Evolutionary conservation across 331 rosid genomes (phyloP), one percentile per base, ranked within the genome.

Genomic region (Rhamnella rubrinervis): DNA sequence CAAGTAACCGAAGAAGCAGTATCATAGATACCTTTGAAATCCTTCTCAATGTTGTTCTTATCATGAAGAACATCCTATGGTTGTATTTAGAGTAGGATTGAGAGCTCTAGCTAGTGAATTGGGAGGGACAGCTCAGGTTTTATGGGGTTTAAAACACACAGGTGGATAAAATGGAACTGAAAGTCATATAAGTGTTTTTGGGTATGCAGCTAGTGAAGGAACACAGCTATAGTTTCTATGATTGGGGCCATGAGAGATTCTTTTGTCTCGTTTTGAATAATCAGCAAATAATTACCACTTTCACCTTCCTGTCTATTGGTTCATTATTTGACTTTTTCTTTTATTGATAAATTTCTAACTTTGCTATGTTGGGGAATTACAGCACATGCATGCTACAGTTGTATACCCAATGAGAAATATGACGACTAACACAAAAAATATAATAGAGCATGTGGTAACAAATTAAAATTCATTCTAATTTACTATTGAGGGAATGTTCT

Each of bases 71-170:
- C 66, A 67, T 67, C 53, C 73, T 52, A 51, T 38, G 64, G 74
- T 74, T 73, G 60, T 75, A 37, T 63, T 56, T 59, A 64, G 17
- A 18, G 50, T 67, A 59, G 41, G 68, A 69, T 37, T 53, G 67
- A 72, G 62, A 59, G 77, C 73, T 41, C 44, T 59, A 69, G 58
- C 13, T 31, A 4, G 35, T 31, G 35, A 31, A 31, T 40, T 72
- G 28, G 73, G 51, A 71, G 66, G 71, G 80, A 79, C 72, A 31
- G 77, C 72, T 83, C 64, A 77, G 82, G 40, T 53, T 53, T 53
- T 53, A 65, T 65, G 52, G 66, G 67, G 70, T 49, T 55, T 44
- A 63, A 44, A 59, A 18, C 46, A 55, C 47, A 46, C 31, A 38
- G 76, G 53, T 72, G 21, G 70, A 72, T 66, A 31, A 46, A 56